A percentile compares a stretch with the other conserved stretches of the same genome.
phyloP scores from a whole-genome alignment of 2,329 filamentous ascomycete genomes.

The Apiospora saccharicola region DNA sequence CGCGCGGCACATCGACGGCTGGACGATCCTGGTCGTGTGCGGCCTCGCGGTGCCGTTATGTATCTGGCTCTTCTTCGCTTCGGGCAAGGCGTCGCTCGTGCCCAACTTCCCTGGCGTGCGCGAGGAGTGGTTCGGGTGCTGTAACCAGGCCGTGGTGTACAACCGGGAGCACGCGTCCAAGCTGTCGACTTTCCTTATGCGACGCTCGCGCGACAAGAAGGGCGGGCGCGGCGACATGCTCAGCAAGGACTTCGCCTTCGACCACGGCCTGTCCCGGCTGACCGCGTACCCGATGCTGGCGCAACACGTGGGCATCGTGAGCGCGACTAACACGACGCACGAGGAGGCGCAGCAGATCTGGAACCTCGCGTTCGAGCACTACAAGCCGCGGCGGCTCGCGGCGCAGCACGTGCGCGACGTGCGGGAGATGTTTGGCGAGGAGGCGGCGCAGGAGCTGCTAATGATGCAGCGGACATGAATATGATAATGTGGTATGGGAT shows the following conservation, averaged over 20 bases:
- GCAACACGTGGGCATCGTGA: slow-evolving; percentile 41
- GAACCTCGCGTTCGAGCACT: slow-evolving; percentile 43
- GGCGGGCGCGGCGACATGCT: slow-evolving; percentile 42
- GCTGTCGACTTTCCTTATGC: slow-evolving; percentile 36
- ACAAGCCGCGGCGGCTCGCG: slow-evolving; percentile 34
- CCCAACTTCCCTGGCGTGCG: slow-evolving; percentile 36
- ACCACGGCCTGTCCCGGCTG: slow-evolving; percentile 40
- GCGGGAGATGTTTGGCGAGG: slow-evolving; percentile 36
- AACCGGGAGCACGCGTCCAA: slow-evolving; percentile 37
- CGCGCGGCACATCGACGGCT: slow-evolving; percentile 38
- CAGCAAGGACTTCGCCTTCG: slow-evolving; percentile 40
- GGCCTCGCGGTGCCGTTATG: slow-evolving; percentile 39
- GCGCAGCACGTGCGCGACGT: slow-evolving; percentile 35
- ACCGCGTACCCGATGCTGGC: slow-evolving; percentile 45
- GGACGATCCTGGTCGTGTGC: slow-evolving; percentile 39
- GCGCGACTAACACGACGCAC: slow-evolving; percentile 40
- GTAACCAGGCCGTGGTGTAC: slow-evolving; percentile 43
- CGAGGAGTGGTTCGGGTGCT: slow-evolving; percentile 43
- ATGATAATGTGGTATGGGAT: neutral
- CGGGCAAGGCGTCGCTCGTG: slow-evolving; percentile 42
- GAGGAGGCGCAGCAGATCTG: slow-evolving; percentile 41
- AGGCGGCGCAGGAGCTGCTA: slow-evolving; percentile 25
- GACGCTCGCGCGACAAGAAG: slow-evolving; percentile 29
- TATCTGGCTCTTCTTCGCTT: slow-evolving; percentile 43
- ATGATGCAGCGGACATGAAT: neutral